Evolutionary conservation across 1,284 basidiomycete species (phyloP).

Genomic region (Blastosporella zonata): DNA sequence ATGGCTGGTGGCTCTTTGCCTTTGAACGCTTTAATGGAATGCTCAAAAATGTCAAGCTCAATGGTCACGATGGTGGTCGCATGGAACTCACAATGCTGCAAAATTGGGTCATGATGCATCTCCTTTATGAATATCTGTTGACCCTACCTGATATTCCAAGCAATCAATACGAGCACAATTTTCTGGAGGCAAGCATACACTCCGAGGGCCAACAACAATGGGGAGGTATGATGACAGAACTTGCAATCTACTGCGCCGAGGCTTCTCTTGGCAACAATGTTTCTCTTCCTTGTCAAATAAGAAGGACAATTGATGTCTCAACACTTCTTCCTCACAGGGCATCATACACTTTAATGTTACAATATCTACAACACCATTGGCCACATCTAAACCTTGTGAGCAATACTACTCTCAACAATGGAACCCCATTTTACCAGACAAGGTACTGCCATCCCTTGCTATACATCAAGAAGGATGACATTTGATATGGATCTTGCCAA

Average conservation of each 20-base stretch:
- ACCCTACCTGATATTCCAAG: conserved; percentile 15
- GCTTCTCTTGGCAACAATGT: conserved; percentile 5
- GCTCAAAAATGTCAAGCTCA: conserved; percentile 31
- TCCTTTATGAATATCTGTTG: conserved; percentile 25
- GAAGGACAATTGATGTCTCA: conserved; percentile 2
- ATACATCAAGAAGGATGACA: conserved; percentile 23
- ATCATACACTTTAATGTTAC: conserved; percentile 5
- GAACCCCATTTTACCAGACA: conserved; percentile 8
- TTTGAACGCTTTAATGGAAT: conserved; percentile 36
- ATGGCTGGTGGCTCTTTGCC: conserved; percentile 36
- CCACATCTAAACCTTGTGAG: conserved; percentile 17
- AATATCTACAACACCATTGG: conserved; percentile 18
- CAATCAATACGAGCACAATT: conserved; percentile 10
- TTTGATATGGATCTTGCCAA: conserved; percentile 18
- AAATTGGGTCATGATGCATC: conserved; percentile 29
- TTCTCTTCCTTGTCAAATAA: conserved; percentile 2
- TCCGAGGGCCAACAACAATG: neutral
- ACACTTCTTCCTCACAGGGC: conserved; percentile 1
- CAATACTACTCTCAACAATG: conserved; percentile 11
- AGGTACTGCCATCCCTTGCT: conserved; percentile 5
- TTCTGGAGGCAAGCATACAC: neutral
- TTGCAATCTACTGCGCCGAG: conserved; percentile 7
- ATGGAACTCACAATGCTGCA: conserved; percentile 31
- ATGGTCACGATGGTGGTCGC: conserved; percentile 30
- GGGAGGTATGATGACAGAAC: conserved; percentile 7